These are phyloP conservation scores for Chamaenerion angustifolium DNA, from an alignment of 345 rosid species.

Conservation along the genomic window DNA sequence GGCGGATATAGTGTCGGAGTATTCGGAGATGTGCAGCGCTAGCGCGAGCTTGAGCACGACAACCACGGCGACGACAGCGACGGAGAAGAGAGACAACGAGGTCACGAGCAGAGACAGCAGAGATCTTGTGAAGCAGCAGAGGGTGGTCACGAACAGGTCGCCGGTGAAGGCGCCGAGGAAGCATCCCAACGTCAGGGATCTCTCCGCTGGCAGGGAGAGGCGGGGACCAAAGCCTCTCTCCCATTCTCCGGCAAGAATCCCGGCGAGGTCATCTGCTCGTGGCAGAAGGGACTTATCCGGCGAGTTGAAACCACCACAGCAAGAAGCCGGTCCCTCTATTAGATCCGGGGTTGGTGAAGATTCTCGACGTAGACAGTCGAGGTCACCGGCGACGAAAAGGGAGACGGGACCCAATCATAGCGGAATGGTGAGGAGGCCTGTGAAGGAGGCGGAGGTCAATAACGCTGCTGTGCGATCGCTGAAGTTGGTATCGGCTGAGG, in stretches of 20 bases:
- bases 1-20: constrained; percentile 21
- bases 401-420: constrained; percentile 17
- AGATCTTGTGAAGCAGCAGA: constrained; percentile 6
- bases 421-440: constrained; percentile 24
- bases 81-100: constrained; percentile 13
- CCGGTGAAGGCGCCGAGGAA: constrained; percentile 16
- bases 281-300: constrained; percentile 14
- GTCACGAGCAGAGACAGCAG: constrained; percentile 11
- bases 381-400: constrained; percentile 9
- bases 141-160: constrained; percentile 18
- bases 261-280: neutral
- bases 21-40: constrained; percentile 42
- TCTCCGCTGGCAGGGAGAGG: constrained; percentile 4
- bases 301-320: constrained; percentile 5
- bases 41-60: constrained; percentile 31
- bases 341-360: too few species aligned
- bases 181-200: neutral
- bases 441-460: constrained; percentile 12
- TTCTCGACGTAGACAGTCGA: constrained; percentile 21
- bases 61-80: constrained; percentile 17
- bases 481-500: constrained; percentile 3
- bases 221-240: constrained; percentile 1
- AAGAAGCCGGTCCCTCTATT: constrained; percentile 3
- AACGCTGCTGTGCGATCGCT: constrained; percentile 11
- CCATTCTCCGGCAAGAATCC: constrained; percentile 5